These are phyloP conservation scores for Wickerhamiella dianesei DNA, from an alignment of 805 yeast genomes.

Conservation along the genomic window DNA sequence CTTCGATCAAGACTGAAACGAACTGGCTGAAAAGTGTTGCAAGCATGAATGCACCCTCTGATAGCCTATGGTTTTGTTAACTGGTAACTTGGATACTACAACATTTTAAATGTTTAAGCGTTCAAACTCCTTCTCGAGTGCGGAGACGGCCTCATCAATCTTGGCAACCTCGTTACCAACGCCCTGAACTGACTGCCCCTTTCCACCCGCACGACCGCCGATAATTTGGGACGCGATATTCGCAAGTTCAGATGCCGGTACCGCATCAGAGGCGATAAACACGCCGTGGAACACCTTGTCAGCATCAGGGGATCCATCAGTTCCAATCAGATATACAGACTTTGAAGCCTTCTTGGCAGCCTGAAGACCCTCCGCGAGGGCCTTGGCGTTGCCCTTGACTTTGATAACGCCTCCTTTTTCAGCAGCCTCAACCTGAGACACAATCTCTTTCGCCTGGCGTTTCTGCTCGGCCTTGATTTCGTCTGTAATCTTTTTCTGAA, in stretches of 20 bases:
- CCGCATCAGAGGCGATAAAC: conserved; percentile 61
- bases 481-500: conserved; percentile 80
- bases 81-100: too few relatives aligned
- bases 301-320: conserved; percentile 27
- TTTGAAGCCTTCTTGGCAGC: conserved; percentile 32
- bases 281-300: conserved; percentile 92
- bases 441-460: conserved; percentile 68
- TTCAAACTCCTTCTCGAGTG: conserved; percentile 43
- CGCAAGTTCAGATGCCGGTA: conserved; percentile 60
- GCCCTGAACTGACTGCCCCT: conserved; percentile 92
- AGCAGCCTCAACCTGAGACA: conserved; percentile 66
- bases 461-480: conserved; percentile 79
- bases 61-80: too few relatives aligned
- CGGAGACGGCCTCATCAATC: conserved; percentile 58
- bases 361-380: conserved; percentile 83
- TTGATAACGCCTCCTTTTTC: conserved; percentile 46
- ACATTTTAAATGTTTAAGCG: conserved; percentile 3
- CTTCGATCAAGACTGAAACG: too few relatives aligned
- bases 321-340: conserved; percentile 29
- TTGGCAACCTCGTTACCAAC: conserved; percentile 75
- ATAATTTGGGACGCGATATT: conserved; percentile 52
- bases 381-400: conserved; percentile 66
- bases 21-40: too few relatives aligned
- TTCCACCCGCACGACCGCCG: conserved; percentile 99
- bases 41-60: too few relatives aligned